Evolutionary conservation across 306 rosid species (phyloP), one percentile per base, ranked within the genome.

Genomic region (Arachis hypogaea): DNA sequence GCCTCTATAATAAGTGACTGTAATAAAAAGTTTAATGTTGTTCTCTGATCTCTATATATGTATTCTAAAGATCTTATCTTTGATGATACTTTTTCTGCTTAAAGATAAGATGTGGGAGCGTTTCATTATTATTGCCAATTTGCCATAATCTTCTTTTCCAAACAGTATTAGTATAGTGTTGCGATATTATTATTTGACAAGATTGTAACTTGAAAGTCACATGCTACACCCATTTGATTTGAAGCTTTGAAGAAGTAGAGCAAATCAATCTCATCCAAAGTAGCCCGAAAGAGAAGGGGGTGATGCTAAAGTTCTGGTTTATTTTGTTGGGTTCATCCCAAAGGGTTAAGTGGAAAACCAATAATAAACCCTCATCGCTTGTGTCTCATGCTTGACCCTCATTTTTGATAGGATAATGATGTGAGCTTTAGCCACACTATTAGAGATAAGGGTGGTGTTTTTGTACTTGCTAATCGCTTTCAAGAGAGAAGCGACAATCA

Each of bases 41-140:
- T 33, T 33, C 38, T 33, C 38, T 22, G 28, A 22, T 22, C 28
- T 33, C 38, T 33, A 33, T 33, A 33, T 33, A 62, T 18, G 45
- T 57, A 8, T 65, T 62, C 76, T 51, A 75, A 77, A 70, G 79
- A 85, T 89, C 93, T 92, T 87, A 88, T 89, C 89, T 73, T 82
- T 67, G 76, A 66, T 73, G 76, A 66, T 73, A 50, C 77, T 80
- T 71, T 73, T 12, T 22, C 28, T 22, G 28, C 10, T 75, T 56
- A 68, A 59, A 76, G 95, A 88, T 87, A 91, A 84, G 88, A 85
- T 76, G 43, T 63, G 41, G 9, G 7, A 69, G 59, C 72, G 59
- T 66, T 84, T 73, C 50, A 72, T 63, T 77, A 85, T 65, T 22
- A 22, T 22, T 22, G 28, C 28, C 28, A 22, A 22, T 22, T 22